Percentiles rank a stretch among this genome's conserved stretches.
These are phyloP conservation scores for Vigna reflexopilosa DNA, from an alignment of 306 rosid genomes.

Conservation along the genomic window DNA sequence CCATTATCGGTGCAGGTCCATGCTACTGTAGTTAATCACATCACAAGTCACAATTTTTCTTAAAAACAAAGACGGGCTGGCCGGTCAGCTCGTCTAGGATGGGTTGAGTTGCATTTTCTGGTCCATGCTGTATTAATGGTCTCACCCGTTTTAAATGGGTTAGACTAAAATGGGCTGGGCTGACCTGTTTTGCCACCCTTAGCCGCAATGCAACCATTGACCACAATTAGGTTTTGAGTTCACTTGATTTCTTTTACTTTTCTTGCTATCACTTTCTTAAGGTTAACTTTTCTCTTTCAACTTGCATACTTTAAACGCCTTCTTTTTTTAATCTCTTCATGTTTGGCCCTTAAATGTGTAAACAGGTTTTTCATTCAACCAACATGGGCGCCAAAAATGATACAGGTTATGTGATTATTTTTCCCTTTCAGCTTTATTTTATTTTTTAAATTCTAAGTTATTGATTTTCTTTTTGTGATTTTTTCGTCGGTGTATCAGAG, in stretches of 20 bases:
- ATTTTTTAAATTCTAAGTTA: background rate
- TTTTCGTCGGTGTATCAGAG: constrained; percentile 40
- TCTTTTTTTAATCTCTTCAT: background rate
- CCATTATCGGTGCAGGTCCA: too few relatives aligned
- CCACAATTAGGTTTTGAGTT: background rate
- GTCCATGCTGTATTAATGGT: too few relatives aligned
- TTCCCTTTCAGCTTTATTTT: background rate
- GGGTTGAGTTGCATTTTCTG: too few relatives aligned
- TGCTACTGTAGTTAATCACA: too few relatives aligned
- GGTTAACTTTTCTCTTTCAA: background rate
- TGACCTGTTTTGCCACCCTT: too few relatives aligned
- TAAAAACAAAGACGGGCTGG: too few relatives aligned
- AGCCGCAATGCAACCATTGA: background rate
- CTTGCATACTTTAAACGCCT: background rate
- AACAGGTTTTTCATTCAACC: constrained; percentile 12
- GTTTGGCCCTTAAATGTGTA: background rate
- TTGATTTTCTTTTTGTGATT: constrained; percentile 12
- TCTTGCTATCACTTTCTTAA: too few relatives aligned
- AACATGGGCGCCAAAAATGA: constrained; percentile 30
- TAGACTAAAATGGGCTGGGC: too few relatives aligned
- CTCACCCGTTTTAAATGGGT: too few relatives aligned
- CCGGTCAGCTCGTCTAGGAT: too few relatives aligned
- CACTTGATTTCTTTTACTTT: background rate
- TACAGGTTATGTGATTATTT: constrained; percentile 35
- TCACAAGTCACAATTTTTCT: too few relatives aligned